Evolutionary conservation across 2,329 filamentous ascomycete species (phyloP).

Genomic region (Pyrenochaeta sp.): DNA sequence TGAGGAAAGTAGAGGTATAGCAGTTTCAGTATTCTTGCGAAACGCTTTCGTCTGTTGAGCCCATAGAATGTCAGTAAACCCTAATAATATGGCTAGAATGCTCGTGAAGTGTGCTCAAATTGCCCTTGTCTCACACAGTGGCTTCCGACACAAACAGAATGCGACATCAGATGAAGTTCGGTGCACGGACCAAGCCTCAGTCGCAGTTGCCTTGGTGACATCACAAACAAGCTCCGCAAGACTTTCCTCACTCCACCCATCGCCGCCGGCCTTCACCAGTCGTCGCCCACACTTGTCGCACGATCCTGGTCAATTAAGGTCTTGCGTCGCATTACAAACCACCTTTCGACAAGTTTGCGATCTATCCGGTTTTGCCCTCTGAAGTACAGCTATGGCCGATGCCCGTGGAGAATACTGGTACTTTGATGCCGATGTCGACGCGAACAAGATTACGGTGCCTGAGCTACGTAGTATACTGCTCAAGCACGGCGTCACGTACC

Average conservation of each 20-base stretch:
- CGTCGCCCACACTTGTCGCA: conserved; percentile 3
- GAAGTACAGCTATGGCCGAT: conserved; percentile 37
- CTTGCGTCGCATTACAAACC: neutral
- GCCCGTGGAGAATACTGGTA: conserved; percentile 63
- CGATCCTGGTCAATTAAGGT: neutral
- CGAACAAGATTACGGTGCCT: conserved; percentile 82
- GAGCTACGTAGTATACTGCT: conserved; percentile 91
- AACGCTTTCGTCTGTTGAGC: too few relatives aligned
- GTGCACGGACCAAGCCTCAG: neutral
- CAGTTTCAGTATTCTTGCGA: too few relatives aligned
- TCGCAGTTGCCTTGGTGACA: conserved; percentile 30
- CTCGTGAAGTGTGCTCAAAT: too few relatives aligned
- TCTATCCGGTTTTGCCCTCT: neutral
- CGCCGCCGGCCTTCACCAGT: conserved; percentile 2
- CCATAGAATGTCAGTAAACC: too few relatives aligned
- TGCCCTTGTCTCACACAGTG: too few relatives aligned
- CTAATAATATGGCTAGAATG: too few relatives aligned
- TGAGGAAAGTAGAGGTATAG: too few relatives aligned
- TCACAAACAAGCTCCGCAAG: conserved; percentile 29
- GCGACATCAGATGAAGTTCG: too few relatives aligned
- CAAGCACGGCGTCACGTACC: conserved; percentile 84
- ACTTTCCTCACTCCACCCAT: conserved; percentile 18
- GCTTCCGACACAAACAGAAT: neutral
- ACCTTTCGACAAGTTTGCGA: neutral
- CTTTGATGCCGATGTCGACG: conserved; percentile 86